These are phyloP conservation scores for Mangifera indica DNA, from an alignment of 345 rosid genomes.

Conservation along the genomic window DNA sequence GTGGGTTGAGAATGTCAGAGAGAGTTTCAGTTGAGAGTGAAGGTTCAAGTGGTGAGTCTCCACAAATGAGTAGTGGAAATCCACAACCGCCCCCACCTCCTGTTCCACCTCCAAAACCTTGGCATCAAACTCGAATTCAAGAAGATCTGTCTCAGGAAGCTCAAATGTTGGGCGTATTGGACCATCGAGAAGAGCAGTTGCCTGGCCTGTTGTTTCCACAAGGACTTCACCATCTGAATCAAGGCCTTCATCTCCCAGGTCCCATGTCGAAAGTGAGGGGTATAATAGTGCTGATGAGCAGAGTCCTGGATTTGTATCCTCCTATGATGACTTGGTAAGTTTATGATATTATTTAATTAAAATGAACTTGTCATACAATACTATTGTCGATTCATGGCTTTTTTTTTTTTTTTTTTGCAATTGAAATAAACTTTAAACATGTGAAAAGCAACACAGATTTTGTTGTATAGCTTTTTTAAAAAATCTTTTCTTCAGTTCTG, in stretches of 20 bases:
- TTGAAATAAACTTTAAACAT: no score
- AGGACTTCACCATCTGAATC: constrained; percentile 84
- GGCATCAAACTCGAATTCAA: constrained; percentile 43
- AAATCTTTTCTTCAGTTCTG: not conserved
- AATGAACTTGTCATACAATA: not conserved
- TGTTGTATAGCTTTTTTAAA: no score
- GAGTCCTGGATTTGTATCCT: constrained; percentile 62
- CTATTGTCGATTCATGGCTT: not conserved
- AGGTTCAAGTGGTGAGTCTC: constrained; percentile 43
- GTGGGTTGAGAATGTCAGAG: constrained; percentile 45
- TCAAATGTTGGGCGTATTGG: constrained; percentile 59
- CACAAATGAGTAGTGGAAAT: constrained; percentile 38
- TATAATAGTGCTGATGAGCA: constrained; percentile 99
- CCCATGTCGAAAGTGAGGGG: constrained; percentile 87
- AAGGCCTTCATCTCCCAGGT: constrained; percentile 95
- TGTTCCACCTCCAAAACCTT: constrained; percentile 81
- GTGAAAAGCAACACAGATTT: no score
- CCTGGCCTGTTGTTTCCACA: constrained; percentile 71
- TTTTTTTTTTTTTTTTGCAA: no score
- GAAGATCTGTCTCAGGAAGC: constrained; percentile 48
- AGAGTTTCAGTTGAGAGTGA: constrained; percentile 44
- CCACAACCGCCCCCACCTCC: constrained; percentile 79
- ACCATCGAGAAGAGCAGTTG: constrained; percentile 61
- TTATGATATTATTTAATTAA: not conserved
- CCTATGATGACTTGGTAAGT: constrained; percentile 74